Percentiles rank a stretch among this genome's conserved stretches.
Conservation (phyloP, 768 basidiomycete genomes). For the Trametes punicea region DNA sequence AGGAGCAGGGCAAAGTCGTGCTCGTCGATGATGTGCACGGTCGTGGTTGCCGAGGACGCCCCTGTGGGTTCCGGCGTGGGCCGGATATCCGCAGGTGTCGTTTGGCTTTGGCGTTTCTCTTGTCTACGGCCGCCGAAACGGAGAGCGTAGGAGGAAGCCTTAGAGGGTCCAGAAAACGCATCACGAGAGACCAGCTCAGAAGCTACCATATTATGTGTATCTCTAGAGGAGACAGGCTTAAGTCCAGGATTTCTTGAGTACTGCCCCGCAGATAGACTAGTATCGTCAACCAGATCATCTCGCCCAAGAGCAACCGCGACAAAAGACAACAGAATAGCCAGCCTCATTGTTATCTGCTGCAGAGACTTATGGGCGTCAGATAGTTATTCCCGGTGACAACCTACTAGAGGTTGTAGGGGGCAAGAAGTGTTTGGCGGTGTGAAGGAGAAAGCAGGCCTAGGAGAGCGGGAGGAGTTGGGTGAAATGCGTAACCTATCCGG, state of each 20-base stretch:
- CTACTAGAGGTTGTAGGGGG: too few species aligned
- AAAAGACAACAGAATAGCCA: neutral
- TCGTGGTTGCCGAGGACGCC: slow-evolving; percentile 30
- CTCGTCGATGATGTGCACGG: slow-evolving; percentile 32
- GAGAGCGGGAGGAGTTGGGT: too few species aligned
- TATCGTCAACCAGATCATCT: neutral
- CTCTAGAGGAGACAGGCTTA: neutral
- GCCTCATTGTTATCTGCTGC: neutral
- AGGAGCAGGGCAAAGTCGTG: slow-evolving; percentile 36
- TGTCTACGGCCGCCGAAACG: neutral
- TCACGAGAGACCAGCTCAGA: too few species aligned
- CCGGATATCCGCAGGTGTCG: slow-evolving; percentile 17
- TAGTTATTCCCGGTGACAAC: too few species aligned
- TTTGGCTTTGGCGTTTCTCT: slow-evolving; percentile 8
- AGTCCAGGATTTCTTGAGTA: neutral
- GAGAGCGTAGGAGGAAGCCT: neutral
- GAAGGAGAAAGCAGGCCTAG: too few species aligned
- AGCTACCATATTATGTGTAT: too few species aligned
- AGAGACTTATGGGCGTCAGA: neutral
- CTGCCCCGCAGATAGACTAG: neutral
- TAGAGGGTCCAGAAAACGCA: neutral
- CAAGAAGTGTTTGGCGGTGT: too few species aligned
- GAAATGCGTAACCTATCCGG: too few species aligned
- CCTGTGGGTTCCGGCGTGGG: slow-evolving; percentile 44
- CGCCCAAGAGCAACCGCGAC: neutral